A percentile compares a stretch with the other conserved stretches of the same genome.
phyloP scores from a whole-genome alignment of 2,329 filamentous ascomycete species.

The Clonostachys solani region DNA sequence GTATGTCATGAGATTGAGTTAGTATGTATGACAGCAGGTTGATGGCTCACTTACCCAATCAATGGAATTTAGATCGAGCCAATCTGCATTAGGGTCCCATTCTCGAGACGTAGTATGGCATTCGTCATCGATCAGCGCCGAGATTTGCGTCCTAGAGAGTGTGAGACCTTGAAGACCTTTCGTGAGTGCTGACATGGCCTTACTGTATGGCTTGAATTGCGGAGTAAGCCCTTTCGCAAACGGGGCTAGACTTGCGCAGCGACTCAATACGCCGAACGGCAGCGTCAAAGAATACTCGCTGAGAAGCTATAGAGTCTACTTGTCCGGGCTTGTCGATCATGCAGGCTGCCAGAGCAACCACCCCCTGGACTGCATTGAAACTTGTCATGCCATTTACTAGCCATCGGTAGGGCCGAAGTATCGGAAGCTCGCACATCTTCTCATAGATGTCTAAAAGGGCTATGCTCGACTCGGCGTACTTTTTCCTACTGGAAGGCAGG shows the following conservation, averaged over 20 bases:
- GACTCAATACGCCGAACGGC: constrained; percentile 4
- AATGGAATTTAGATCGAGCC: too few relatives aligned
- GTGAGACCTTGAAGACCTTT: too few relatives aligned
- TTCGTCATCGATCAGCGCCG: too few relatives aligned
- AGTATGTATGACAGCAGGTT: too few relatives aligned
- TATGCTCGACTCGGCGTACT: constrained; percentile 5
- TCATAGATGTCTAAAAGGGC: constrained; percentile 8
- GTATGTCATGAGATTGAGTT: too few relatives aligned
- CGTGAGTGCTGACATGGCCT: too few relatives aligned
- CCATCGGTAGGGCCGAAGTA: constrained; percentile 8
- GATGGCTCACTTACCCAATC: too few relatives aligned
- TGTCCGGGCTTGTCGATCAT: constrained; percentile 6
- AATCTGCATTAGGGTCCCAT: too few relatives aligned
- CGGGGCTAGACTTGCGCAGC: not conserved
- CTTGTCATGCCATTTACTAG: constrained; percentile 5
- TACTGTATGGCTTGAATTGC: too few relatives aligned
- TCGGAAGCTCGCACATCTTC: constrained; percentile 7
- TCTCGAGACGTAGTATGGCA: too few relatives aligned
- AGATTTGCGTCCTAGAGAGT: too few relatives aligned
- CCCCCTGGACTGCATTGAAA: constrained; percentile 8
- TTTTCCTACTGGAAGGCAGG: constrained; percentile 3
- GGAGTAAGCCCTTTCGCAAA: not conserved
- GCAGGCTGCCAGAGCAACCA: constrained; percentile 8
- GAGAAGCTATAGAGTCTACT: not conserved
- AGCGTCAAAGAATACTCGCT: constrained; percentile 3